Base-by-base conservation (phyloP, 768 basidiomycete genomes). In the Termitomyces sp. region DNA sequence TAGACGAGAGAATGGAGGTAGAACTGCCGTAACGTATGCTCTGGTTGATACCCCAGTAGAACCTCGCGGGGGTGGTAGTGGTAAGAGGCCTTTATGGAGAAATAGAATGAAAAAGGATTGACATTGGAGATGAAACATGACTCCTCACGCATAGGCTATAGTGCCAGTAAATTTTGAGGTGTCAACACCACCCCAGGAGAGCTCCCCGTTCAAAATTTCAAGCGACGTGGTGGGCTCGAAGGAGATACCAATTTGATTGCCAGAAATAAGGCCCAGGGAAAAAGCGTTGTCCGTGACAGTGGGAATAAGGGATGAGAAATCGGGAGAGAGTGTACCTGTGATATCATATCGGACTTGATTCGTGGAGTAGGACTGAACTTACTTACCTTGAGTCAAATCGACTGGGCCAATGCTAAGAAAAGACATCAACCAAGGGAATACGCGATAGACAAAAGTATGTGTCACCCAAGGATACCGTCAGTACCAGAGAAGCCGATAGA, bases 401-500 rank as follows among this genome's bases (percentile, higher is more conserved):
- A 73, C 70, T 24, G 87, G 87, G 22, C 87, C 87, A 54, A 88
- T 78, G n/a, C 85, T 88, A 32, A 35, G 13, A 14, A 20, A 20
- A 45, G 24, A 6, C 18, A 20, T 64, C 12, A 64, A 42, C 26
- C 38, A 42, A 49, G 20, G 14, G 49, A 48, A 3, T 30, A 60
- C 30, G 43, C 35, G 14, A 24, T 43, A 16, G 6, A 20, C 33
- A 43, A 20, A 30, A 45, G 28, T 12, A 64, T 74, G 26, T 7
- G 12, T 62, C 68, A 86, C 84, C 86, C 86, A 28, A 88, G 61
- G 59, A 88, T 87, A 14, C 86, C 86, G 61, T 88, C 87, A 40
- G 81, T 75, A 33, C 77, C 80, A 0, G 57, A 26, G 65, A 82
- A 80, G 6, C 80, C 86, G 2, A 49, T 28, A 1, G 80, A 72